Conservation (phyloP, 768 basidiomycete species). For the Floccularia luteovirens region DNA sequence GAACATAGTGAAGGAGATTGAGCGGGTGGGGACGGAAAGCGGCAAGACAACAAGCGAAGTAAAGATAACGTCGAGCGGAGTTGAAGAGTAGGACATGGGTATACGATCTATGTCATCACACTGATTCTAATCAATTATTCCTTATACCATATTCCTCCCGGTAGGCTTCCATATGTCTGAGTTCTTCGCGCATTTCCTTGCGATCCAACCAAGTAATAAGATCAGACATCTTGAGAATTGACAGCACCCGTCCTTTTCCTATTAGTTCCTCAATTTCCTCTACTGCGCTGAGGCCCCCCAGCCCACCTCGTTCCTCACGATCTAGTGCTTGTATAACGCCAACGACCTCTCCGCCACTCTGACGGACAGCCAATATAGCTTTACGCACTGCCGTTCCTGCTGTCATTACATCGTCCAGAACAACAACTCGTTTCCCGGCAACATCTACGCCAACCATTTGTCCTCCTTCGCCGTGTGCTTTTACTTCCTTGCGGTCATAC, state of each 20-base stretch:
- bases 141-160: conserved; percentile 71
- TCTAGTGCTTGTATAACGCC: conserved; percentile 87
- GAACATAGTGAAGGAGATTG: conserved; percentile 57
- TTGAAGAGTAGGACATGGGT: too few species aligned
- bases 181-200: conserved; percentile 55
- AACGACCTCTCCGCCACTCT: conserved; percentile 72
- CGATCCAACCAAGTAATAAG: conserved; percentile 76
- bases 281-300: conserved; percentile 64
- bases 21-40: conserved; percentile 29
- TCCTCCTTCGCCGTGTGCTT: conserved; percentile 96
- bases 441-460: conserved; percentile 81
- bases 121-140: too few species aligned
- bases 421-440: conserved; percentile 73
- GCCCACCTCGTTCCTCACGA: conserved; percentile 76
- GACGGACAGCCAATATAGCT: conserved; percentile 66
- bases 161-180: conserved; percentile 72
- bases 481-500: conserved; percentile 93
- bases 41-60: conserved; percentile 37
- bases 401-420: conserved; percentile 97
- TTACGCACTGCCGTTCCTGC: conserved; percentile 82
- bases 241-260: conserved; percentile 63
- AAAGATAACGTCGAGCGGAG: conserved; percentile 55
- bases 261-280: conserved; percentile 74
- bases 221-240: conserved; percentile 82
- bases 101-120: too few species aligned